Conservation (phyloP, 257 asterid species). For the Jaltomata sinuosa region DNA sequence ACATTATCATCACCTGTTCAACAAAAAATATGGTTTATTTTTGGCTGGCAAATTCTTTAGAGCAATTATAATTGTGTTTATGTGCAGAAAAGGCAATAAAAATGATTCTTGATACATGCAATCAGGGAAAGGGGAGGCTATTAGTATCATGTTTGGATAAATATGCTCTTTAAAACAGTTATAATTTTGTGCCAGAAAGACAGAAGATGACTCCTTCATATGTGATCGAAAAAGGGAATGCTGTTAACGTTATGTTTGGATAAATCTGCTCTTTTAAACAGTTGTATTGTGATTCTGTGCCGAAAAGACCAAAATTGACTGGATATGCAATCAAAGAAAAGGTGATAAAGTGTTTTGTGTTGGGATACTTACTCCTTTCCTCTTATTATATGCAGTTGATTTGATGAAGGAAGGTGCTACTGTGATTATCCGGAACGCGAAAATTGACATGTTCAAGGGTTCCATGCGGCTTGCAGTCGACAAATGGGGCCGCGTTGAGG, state of each 20-base stretch:
- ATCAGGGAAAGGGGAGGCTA: neutral
- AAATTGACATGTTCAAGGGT: constrained; percentile 4
- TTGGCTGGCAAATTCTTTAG: neutral
- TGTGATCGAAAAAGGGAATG: neutral
- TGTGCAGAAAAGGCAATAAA: neutral
- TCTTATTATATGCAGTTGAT: neutral
- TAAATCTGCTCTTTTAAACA: neutral
- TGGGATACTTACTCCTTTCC: neutral
- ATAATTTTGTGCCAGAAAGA: neutral
- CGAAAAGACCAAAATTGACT: neutral
- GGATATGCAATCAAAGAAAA: neutral
- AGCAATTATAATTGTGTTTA: neutral
- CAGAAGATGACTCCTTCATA: neutral
- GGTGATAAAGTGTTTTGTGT: neutral
- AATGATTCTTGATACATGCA: neutral
- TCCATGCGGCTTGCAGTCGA: constrained; percentile 5
- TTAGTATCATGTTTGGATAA: neutral
- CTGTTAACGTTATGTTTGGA: neutral
- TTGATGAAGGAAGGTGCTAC: neutral
- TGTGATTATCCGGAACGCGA: neutral
- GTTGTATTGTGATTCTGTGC: neutral
- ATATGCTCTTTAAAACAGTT: neutral
- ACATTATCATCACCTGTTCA: neutral
- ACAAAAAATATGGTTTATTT: neutral
- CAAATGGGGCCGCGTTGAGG: neutral